Evolutionary conservation across 2,329 filamentous ascomycete species (phyloP), one percentile per base, ranked within the genome.

Genomic region (Sporothrix variecibatus): DNA sequence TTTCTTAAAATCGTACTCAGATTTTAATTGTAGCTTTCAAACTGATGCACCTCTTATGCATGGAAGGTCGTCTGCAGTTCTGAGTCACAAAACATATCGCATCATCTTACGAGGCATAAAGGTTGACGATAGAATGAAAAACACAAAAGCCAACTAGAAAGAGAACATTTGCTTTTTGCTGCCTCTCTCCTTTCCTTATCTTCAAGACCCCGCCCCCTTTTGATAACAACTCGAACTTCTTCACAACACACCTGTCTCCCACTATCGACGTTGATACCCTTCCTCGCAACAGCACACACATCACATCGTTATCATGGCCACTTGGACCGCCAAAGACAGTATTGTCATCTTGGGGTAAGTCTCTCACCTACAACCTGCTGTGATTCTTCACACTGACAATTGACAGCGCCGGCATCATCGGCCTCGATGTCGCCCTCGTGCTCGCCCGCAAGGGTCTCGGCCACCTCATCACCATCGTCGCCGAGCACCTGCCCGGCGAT

Each of bases 401-500:
- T 12, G n/a, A 5, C 53, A 82, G 82, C 5, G 82, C 81, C 0
- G 83, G 82, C 65, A 82, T 84, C 71, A 82, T 83, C 56, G 82
- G 82, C 71, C 79, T 84, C 6, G 80, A 84, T 67, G 81, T 83
- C 0, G 82, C 82, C 31, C 76, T 82, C 15, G 81, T 82, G 11
- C 80, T 84, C 23, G 77, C 79, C 2, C 76, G 81, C 60, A 78
- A 79, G 31, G 84, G 84, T 56, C 79, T 81, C 26, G 80, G 80
- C 1, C 77, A 74, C 0, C 75, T 76, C 7, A 79, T 81, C 26
- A 84, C 83, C 3, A 78, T 85, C 11, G 75, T 84, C 8, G 83
- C 83, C 11, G 82, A 85, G 72, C 78, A 84, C 71, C 78, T 84
- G 0, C 84, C 83, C 0, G 83, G 83, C 7, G 83, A 85, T 72